These are phyloP conservation scores for Auriscalpium microsporum DNA, from an alignment of 768 basidiomycete genomes.

Conservation along the genomic window DNA sequence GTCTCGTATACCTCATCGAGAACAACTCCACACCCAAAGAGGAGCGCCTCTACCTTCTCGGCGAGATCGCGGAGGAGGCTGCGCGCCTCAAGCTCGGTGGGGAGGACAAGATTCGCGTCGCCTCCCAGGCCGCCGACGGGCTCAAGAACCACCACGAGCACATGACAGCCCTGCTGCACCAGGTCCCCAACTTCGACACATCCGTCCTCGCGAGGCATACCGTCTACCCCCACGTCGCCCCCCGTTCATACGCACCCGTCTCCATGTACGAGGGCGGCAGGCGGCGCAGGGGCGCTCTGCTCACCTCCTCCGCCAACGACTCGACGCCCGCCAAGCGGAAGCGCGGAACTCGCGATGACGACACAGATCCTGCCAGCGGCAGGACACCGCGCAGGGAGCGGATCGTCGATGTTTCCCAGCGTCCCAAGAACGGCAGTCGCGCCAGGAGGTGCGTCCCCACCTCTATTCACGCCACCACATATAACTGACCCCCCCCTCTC, in stretches of 20 bases:
- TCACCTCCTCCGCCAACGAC: slow-evolving; percentile 40
- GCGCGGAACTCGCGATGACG: slow-evolving; percentile 48
- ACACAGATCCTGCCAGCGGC: slow-evolving; percentile 38
- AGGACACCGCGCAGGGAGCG: slow-evolving; percentile 62
- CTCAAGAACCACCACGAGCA: slow-evolving; percentile 60
- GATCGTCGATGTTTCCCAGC: slow-evolving; percentile 34
- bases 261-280: slow-evolving; percentile 55
- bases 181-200: slow-evolving; percentile 56
- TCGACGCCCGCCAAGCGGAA: slow-evolving; percentile 60
- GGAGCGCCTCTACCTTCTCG: slow-evolving; percentile 77
- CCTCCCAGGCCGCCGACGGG: slow-evolving; percentile 83
- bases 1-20: slow-evolving; percentile 72
- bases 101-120: slow-evolving; percentile 97
- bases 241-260: slow-evolving; percentile 57
- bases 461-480: neutral
- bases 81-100: slow-evolving; percentile 84
- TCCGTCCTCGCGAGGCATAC: slow-evolving; percentile 52
- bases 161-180: slow-evolving; percentile 51
- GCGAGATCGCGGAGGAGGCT: slow-evolving; percentile 93
- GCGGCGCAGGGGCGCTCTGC: slow-evolving; percentile 44
- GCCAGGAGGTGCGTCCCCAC: slow-evolving; percentile 47
- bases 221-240: slow-evolving; percentile 67
- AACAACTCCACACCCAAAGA: slow-evolving; percentile 47
- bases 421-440: slow-evolving; percentile 45
- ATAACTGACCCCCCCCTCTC: neutral